Evolutionary conservation across 2,329 filamentous ascomycete genomes (phyloP).

Genomic region (Stylonectria norvegica): DNA sequence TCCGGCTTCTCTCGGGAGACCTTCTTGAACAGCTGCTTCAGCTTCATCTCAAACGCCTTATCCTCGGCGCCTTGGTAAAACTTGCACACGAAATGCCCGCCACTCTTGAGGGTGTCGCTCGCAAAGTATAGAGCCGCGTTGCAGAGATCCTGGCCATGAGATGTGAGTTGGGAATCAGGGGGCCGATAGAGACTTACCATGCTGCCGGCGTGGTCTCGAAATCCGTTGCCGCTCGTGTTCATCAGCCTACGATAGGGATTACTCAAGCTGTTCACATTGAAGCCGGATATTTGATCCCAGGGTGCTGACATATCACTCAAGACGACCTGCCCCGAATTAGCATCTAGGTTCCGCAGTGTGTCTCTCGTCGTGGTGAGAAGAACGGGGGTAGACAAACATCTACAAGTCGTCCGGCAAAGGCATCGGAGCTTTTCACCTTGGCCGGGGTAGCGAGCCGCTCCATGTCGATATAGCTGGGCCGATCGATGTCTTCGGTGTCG

Average conservation of each 20-base stretch:
- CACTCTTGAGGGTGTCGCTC: conserved; percentile 74
- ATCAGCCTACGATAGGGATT: conserved; percentile 97
- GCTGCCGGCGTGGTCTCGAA: conserved; percentile 86
- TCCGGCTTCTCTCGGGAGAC: conserved; percentile 90
- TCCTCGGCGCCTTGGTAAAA: conserved; percentile 93
- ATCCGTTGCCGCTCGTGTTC: conserved; percentile 89
- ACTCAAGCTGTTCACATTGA: conserved; percentile 86
- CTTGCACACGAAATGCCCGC: conserved; percentile 94
- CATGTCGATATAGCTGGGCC: conserved; percentile 63
- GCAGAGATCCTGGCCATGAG: conserved; percentile 71
- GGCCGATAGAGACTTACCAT: conserved; percentile 64
- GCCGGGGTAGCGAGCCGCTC: conserved; percentile 41
- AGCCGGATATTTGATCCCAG: conserved; percentile 78
- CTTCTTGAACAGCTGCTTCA: conserved; percentile 73
- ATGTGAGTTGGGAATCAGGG: not conserved
- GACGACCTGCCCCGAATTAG: conserved; percentile 58
- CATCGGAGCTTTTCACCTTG: conserved; percentile 18
- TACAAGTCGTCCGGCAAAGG: conserved; percentile 51
- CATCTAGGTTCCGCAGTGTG: no score
- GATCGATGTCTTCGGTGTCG: conserved; percentile 28
- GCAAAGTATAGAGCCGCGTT: conserved; percentile 79
- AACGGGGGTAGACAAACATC: conserved; percentile 51
- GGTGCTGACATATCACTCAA: conserved; percentile 99
- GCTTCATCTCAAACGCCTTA: conserved; percentile 67
- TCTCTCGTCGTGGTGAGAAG: no score